These are phyloP conservation scores for Rhizoclosmatium sp. DNA, from an alignment of 192 early-diverging fungal species.

Conservation along the genomic window DNA sequence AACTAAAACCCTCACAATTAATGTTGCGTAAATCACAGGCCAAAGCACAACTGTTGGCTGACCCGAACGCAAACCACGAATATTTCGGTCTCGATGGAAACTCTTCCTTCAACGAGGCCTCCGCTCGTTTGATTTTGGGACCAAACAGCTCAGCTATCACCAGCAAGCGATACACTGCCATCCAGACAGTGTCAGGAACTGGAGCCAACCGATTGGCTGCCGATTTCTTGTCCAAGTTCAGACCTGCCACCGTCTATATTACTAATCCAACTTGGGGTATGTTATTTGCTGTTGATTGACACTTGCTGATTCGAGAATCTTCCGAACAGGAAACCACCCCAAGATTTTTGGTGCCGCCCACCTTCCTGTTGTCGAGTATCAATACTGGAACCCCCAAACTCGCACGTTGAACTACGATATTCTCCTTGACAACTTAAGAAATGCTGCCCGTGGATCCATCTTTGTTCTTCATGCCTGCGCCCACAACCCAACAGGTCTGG, in stretches of 20 bases:
- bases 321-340: conserved; percentile 90
- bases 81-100: conserved; percentile 90
- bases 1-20: neutral
- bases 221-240: conserved; percentile 79
- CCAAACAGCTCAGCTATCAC: conserved; percentile 70
- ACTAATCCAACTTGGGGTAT: conserved; percentile 96
- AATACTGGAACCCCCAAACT: conserved; percentile 86
- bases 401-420: conserved; percentile 82
- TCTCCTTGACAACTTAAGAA: conserved; percentile 71
- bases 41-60: conserved; percentile 73
- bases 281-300: neutral
- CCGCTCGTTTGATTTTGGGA: conserved; percentile 84
- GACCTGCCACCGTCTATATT: conserved; percentile 74
- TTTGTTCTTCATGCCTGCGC: conserved; percentile 95
- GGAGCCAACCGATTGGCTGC: conserved; percentile 89
- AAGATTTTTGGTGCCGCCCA: conserved; percentile 87
- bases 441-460: conserved; percentile 82
- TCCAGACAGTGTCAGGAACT: conserved; percentile 95
- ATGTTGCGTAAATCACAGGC: conserved; percentile 57
- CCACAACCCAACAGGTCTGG: conserved; percentile 99
- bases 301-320: conserved; percentile 61
- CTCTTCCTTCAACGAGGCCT: conserved; percentile 78
- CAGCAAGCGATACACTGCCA: conserved; percentile 67
- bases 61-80: conserved; percentile 86
- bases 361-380: conserved; percentile 82